Percentiles rank a stretch among this genome's conserved stretches.
Evolutionary conservation across 768 basidiomycete genomes (phyloP).

Genomic region (Pseudohyphozyma bogoriensis): DNA sequence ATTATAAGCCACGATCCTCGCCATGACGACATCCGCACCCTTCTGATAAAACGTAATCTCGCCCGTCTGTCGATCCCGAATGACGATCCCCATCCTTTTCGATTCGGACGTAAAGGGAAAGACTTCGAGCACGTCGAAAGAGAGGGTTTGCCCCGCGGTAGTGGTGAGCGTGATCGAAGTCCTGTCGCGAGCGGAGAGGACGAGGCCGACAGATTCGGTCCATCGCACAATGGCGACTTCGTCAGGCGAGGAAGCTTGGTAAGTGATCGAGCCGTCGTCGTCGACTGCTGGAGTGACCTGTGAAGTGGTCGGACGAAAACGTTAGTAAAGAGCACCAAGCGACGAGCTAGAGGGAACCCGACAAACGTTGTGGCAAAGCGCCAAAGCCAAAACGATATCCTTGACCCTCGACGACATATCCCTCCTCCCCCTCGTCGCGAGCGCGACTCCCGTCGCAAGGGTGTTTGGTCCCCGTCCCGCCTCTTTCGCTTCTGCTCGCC

Average conservation of each 20-base stretch:
- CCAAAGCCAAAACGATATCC: slow-evolving; percentile 85
- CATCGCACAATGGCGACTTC: slow-evolving; percentile 97
- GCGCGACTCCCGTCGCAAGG: slow-evolving; percentile 63
- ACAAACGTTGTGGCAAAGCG: slow-evolving; percentile 87
- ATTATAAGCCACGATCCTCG: slow-evolving; percentile 83
- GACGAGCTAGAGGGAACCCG: background rate
- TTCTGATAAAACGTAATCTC: slow-evolving; percentile 89
- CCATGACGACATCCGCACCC: slow-evolving; percentile 98
- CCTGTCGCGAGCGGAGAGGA: slow-evolving; percentile 78
- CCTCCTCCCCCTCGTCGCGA: slow-evolving; percentile 75
- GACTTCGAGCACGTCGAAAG: slow-evolving; percentile 79
- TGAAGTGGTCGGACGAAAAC: background rate
- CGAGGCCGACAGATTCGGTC: slow-evolving; percentile 90
- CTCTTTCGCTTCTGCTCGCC: slow-evolving; percentile 35
- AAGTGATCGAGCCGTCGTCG: slow-evolving; percentile 87
- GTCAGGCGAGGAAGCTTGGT: slow-evolving; percentile 97
- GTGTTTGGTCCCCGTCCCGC: slow-evolving; percentile 23
- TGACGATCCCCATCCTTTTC: slow-evolving; percentile 97
- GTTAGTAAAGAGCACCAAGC: background rate
- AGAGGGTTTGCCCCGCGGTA: slow-evolving; percentile 53
- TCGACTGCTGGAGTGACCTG: slow-evolving; percentile 82
- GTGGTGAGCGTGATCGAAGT: slow-evolving; percentile 75
- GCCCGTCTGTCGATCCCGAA: slow-evolving; percentile 62
- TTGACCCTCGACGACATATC: slow-evolving; percentile 90
- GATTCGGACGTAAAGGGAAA: slow-evolving; percentile 99